Percentiles rank a stretch among this genome's conserved stretches.
These are phyloP conservation scores for Quercus glauca DNA, from an alignment of 306 rosid species.

Conservation along the genomic window DNA sequence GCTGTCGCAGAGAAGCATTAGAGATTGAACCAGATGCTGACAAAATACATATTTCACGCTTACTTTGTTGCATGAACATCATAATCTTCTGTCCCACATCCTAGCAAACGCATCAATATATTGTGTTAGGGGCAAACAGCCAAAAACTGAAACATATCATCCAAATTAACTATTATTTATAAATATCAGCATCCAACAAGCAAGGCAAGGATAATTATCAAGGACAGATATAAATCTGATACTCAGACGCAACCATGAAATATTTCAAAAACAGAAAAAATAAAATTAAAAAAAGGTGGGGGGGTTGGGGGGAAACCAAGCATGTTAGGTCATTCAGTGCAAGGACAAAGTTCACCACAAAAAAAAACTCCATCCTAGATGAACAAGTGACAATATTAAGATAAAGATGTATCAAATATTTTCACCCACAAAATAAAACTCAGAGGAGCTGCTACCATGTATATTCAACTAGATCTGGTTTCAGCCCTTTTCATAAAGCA, in stretches of 20 bases:
- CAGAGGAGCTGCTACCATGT: background rate
- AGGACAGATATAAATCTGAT: background rate
- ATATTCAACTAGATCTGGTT: background rate
- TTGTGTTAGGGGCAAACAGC: constrained; percentile 25
- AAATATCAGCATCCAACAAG: background rate
- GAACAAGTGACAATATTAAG: background rate
- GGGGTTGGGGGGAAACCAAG: background rate
- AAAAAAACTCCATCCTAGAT: background rate
- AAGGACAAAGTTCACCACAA: background rate
- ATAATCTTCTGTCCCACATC: constrained; percentile 96
- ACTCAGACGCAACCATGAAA: background rate
- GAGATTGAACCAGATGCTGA: constrained; percentile 94
- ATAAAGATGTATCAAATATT: background rate
- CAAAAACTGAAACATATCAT: constrained; percentile 22
- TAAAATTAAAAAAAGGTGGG: background rate
- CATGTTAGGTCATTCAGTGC: background rate
- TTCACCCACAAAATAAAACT: background rate
- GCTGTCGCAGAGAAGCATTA: constrained; percentile 87
- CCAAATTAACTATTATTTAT: background rate
- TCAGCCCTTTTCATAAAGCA: background rate
- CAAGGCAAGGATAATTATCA: background rate
- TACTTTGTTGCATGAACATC: constrained; percentile 88
- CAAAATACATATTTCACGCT: constrained; percentile 86
- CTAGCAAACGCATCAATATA: constrained; percentile 44
- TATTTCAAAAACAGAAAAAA: background rate